Evolutionary conservation across 495 filamentous ascomycete genomes (phyloP).

Genomic region (Penicillium arizonense): DNA sequence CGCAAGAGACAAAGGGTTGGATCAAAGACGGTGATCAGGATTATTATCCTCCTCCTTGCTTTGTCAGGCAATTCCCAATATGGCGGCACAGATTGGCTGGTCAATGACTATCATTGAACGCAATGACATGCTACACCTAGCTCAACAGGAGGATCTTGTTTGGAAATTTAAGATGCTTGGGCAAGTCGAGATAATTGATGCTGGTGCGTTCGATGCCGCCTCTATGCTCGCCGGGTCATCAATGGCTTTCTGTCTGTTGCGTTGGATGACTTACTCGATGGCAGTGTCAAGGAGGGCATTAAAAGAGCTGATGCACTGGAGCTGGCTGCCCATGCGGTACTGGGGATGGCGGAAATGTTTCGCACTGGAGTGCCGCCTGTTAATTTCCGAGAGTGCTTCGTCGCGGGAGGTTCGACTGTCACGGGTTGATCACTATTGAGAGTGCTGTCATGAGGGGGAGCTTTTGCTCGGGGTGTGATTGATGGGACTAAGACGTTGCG

Average conservation of each 20-base stretch:
- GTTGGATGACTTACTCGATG: slow-evolving; percentile 28
- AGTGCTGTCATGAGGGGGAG: slow-evolving; percentile 14
- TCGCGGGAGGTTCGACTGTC: slow-evolving; percentile 22
- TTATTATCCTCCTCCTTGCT: background rate
- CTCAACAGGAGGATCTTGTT: slow-evolving; percentile 4
- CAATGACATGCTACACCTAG: background rate
- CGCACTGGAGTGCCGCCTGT: slow-evolving; percentile 18
- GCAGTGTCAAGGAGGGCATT: slow-evolving; percentile 24
- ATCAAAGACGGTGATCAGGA: slow-evolving; percentile 40
- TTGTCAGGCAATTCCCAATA: slow-evolving; percentile 26
- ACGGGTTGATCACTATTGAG: slow-evolving; percentile 17
- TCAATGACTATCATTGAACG: slow-evolving; percentile 23
- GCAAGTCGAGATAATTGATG: slow-evolving; percentile 12
- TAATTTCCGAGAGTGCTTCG: slow-evolving; percentile 21
- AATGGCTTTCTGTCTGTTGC: slow-evolving; percentile 21
- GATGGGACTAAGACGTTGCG: no score
- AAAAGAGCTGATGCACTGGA: slow-evolving; percentile 21
- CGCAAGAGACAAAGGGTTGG: slow-evolving; percentile 56
- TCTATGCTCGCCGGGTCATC: slow-evolving; percentile 22
- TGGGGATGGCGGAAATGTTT: slow-evolving; percentile 22
- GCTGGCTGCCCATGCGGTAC: slow-evolving; percentile 21
- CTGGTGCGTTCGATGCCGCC: slow-evolving; percentile 18
- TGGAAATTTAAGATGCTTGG: slow-evolving; percentile 11
- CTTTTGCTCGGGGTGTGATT: background rate
- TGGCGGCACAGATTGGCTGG: slow-evolving; percentile 19